Conservation (phyloP, 2,329 filamentous ascomycete genomes). For the Achaetomium macrosporum region DNA sequence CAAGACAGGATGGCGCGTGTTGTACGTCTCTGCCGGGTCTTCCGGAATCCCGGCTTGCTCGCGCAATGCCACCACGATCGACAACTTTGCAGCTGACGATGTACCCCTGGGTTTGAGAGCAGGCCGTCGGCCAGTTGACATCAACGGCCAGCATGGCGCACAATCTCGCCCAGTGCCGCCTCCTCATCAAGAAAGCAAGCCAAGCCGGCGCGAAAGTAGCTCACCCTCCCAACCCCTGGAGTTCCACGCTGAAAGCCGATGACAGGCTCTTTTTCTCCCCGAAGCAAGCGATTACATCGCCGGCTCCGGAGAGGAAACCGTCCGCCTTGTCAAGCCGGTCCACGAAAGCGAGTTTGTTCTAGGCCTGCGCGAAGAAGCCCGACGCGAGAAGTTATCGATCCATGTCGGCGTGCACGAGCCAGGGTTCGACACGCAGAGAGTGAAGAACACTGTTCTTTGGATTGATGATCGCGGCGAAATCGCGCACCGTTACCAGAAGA, state of each 20-base stretch:
- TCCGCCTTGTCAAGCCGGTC: constrained; percentile 64
- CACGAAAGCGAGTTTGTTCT: constrained; percentile 65
- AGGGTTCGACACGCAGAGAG: constrained; percentile 27
- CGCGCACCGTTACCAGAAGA: constrained; percentile 65
- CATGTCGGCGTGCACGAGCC: constrained; percentile 87
- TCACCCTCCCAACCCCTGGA: neutral
- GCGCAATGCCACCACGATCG: neutral
- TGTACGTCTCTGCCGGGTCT: neutral
- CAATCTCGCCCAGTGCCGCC: constrained; percentile 74
- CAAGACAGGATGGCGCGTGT: constrained; percentile 1
- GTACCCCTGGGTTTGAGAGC: neutral
- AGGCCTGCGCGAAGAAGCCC: constrained; percentile 66
- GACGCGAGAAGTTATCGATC: constrained; percentile 58
- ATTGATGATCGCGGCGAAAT: constrained; percentile 42
- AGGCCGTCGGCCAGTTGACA: constrained; percentile 88
- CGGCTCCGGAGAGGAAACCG: constrained; percentile 58
- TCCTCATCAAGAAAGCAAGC: constrained; percentile 66
- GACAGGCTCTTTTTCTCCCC: constrained; percentile 66
- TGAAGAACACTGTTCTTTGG: constrained; percentile 50
- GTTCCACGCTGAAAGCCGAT: neutral
- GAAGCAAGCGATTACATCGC: constrained; percentile 90
- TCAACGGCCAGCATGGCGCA: constrained; percentile 71
- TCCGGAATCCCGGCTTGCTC: neutral
- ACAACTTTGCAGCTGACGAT: neutral
- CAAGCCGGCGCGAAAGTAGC: constrained; percentile 69